phyloP scores from a whole-genome alignment of 1,139 yeast genomes.

The Yamadazyma diospyri region DNA sequence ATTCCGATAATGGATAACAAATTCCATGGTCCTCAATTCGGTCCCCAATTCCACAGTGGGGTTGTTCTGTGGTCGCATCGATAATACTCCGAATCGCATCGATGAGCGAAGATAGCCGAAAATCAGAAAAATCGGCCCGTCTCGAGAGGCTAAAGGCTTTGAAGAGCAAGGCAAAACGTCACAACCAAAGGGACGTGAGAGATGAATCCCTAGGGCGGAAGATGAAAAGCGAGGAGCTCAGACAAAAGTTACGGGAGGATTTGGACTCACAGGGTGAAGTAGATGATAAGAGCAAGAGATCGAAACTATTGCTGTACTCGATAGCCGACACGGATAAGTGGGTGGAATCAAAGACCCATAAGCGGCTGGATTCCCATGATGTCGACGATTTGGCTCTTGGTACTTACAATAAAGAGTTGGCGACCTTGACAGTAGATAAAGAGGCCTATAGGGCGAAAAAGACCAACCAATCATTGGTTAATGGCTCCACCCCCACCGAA shows the following conservation, averaged over 20 bases:
- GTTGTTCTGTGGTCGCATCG: too few species aligned
- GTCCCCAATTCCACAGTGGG: too few species aligned
- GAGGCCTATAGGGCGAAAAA: conserved; percentile 30
- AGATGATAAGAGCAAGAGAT: conserved; percentile 1
- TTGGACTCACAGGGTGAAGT: background rate
- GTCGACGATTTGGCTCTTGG: conserved; percentile 52
- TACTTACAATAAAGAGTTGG: conserved; percentile 49
- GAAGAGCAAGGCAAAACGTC: conserved; percentile 10
- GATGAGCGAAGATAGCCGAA: too few species aligned
- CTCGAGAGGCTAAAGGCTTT: conserved; percentile 9
- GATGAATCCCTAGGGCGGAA: conserved; percentile 6
- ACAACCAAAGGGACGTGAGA: conserved; percentile 10
- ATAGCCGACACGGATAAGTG: conserved; percentile 68
- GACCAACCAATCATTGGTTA: background rate
- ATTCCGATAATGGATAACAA: too few species aligned
- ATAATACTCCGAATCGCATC: too few species aligned
- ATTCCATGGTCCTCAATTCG: too few species aligned
- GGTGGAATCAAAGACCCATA: conserved; percentile 30
- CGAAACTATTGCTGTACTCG: conserved; percentile 50
- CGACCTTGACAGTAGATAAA: conserved; percentile 35
- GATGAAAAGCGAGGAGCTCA: conserved; percentile 1
- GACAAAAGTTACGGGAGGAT: conserved; percentile 4
- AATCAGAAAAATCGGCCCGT: conserved; percentile 1
- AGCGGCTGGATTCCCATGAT: conserved; percentile 24
- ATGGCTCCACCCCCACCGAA: conserved; percentile 1